These are phyloP conservation scores for Yamagishiella unicocca DNA, from an alignment of 139 green algal species.

Conservation along the genomic window DNA sequence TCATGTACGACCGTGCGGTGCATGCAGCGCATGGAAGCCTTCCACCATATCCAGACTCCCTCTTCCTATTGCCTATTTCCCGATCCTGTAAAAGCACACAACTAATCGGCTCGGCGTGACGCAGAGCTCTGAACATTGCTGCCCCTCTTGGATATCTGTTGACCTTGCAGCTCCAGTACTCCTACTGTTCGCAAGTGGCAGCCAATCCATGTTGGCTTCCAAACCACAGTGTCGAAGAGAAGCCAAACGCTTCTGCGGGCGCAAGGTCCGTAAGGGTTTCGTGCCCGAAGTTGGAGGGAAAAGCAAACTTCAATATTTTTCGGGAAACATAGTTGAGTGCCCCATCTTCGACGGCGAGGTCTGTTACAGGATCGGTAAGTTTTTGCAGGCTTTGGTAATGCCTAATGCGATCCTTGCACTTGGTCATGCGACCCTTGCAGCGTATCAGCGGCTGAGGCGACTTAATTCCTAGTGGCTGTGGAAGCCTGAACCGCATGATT, in stretches of 20 bases:
- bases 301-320: not conserved
- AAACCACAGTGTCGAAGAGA: not conserved
- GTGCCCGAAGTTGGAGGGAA: not conserved
- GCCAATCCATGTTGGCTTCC: not conserved
- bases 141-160: too few species aligned
- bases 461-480: not conserved
- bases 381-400: not conserved
- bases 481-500: not conserved
- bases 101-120: too few species aligned
- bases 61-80: too few species aligned
- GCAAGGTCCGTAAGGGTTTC: slow-evolving; percentile 25
- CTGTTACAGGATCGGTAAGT: slow-evolving; percentile 8
- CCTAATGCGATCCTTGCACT: not conserved
- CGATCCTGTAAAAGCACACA: too few species aligned
- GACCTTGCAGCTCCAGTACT: too few species aligned
- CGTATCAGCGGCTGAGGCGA: too few species aligned
- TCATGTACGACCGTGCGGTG: too few species aligned
- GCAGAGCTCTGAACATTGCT: too few species aligned
- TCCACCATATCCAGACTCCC: too few species aligned
- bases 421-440: not conserved
- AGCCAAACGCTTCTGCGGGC: not conserved
- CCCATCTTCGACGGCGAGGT: slow-evolving; percentile 2
- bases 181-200: too few species aligned
- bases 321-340: not conserved
- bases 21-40: too few species aligned